phyloP scores from a whole-genome alignment of 345 rosid species.

The Erucastrum elatum region DNA sequence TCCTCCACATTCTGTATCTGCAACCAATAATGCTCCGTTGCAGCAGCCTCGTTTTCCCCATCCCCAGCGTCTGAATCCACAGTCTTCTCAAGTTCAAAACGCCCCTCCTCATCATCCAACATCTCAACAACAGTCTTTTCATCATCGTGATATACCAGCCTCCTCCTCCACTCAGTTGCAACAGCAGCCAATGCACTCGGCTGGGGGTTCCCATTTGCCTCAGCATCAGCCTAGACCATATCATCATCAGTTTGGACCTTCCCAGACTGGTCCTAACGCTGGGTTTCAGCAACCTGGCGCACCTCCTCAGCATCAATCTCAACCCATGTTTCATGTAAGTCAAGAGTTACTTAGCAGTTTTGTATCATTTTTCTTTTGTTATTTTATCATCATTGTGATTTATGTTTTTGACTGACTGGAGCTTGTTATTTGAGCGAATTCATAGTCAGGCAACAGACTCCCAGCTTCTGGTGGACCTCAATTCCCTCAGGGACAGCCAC shows the following conservation, averaged over 20 bases:
- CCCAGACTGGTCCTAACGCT: constrained; percentile 57
- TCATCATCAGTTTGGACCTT: constrained; percentile 70
- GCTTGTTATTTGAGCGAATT: constrained; percentile 31
- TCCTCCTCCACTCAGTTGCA: constrained; percentile 63
- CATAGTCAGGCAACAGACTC: constrained; percentile 45
- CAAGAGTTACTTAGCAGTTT: constrained; percentile 21
- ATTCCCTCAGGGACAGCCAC: constrained; percentile 70
- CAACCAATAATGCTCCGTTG: constrained; percentile 53
- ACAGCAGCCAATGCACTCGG: constrained; percentile 62
- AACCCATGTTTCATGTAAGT: constrained; percentile 79
- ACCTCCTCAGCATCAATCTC: constrained; percentile 76
- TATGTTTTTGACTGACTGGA: constrained; percentile 12
- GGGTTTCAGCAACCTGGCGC: constrained; percentile 69
- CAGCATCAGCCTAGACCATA: constrained; percentile 65
- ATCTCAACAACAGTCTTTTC: constrained; percentile 57
- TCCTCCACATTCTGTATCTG: constrained; percentile 46
- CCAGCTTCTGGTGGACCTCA: neutral
- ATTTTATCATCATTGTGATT: neutral
- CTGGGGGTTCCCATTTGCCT: constrained; percentile 56
- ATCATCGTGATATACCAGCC: constrained; percentile 59
- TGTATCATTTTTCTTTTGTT: neutral
- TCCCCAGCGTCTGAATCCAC: constrained; percentile 62
- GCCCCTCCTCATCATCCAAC: constrained; percentile 54
- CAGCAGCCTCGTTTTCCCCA: constrained; percentile 58
- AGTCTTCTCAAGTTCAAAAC: constrained; percentile 58